Evolutionary conservation across 331 rosid species (phyloP).

Genomic region (Dryas integrifolia): DNA sequence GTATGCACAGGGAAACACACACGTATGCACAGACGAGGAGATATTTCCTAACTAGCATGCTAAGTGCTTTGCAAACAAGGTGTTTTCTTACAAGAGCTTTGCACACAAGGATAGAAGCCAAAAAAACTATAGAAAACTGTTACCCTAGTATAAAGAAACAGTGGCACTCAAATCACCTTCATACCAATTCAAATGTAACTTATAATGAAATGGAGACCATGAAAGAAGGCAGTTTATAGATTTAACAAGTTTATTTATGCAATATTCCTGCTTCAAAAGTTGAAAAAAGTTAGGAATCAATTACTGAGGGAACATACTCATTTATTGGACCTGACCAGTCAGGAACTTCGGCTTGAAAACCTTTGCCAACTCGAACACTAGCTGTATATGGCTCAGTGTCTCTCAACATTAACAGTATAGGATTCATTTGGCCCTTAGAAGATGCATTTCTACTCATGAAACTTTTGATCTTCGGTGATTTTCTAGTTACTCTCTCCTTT

Average conservation of each 20-base stretch:
- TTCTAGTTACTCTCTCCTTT: constrained; percentile 39
- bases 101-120: background rate
- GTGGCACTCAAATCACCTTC: background rate
- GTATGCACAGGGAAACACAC: background rate
- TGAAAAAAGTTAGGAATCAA: constrained; percentile 19
- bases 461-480: constrained; percentile 41
- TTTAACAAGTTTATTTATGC: constrained; percentile 4
- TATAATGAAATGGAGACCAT: background rate
- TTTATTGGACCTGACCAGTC: constrained; percentile 70
- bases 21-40: background rate
- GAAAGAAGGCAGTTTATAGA: background rate
- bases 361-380: constrained; percentile 82
- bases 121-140: background rate
- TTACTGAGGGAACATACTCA: constrained; percentile 50
- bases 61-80: background rate
- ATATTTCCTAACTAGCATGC: background rate
- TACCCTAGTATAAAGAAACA: background rate
- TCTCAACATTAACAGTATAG: constrained; percentile 56
- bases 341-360: constrained; percentile 85
- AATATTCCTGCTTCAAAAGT: constrained; percentile 14
- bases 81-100: background rate
- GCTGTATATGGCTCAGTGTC: constrained; percentile 51
- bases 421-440: constrained; percentile 50
- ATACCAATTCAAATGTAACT: background rate
- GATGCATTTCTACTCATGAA: constrained; percentile 45